Percentiles rank a stretch among this genome's conserved stretches.
Conservation (phyloP, 768 basidiomycete species). For the Auriscalpium microsporum region DNA sequence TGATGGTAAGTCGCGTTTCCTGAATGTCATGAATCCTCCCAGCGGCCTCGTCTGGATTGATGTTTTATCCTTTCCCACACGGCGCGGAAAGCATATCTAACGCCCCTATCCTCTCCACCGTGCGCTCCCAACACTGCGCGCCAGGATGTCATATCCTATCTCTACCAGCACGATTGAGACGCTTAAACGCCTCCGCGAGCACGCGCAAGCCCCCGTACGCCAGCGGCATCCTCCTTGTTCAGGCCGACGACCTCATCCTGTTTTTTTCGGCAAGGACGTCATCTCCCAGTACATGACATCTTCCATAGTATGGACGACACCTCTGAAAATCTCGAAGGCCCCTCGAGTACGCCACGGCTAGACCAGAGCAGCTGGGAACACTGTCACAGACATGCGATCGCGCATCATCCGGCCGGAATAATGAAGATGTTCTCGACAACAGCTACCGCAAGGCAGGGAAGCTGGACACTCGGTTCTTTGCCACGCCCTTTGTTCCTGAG, state of each 20-base stretch:
- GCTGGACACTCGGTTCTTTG: slow-evolving; percentile 30
- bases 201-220: slow-evolving; percentile 8
- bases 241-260: slow-evolving; percentile 6
- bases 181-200: not conserved
- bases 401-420: slow-evolving; percentile 31
- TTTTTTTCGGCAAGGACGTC: not conserved
- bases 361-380: slow-evolving; percentile 11
- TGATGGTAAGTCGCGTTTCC: no score
- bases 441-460: slow-evolving; percentile 39
- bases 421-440: slow-evolving; percentile 34
- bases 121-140: no score
- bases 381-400: slow-evolving; percentile 30
- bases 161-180: not conserved
- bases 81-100: no score
- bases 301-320: no score
- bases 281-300: no score
- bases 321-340: not conserved
- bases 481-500: slow-evolving; percentile 24
- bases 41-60: no score
- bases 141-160: no score
- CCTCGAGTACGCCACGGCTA: slow-evolving; percentile 2
- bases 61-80: no score
- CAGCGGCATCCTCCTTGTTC: slow-evolving; percentile 5
- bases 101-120: no score
- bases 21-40: no score